phyloP scores from a whole-genome alignment of 2,329 filamentous ascomycete species.

The Aureobasidium subglaciale region DNA sequence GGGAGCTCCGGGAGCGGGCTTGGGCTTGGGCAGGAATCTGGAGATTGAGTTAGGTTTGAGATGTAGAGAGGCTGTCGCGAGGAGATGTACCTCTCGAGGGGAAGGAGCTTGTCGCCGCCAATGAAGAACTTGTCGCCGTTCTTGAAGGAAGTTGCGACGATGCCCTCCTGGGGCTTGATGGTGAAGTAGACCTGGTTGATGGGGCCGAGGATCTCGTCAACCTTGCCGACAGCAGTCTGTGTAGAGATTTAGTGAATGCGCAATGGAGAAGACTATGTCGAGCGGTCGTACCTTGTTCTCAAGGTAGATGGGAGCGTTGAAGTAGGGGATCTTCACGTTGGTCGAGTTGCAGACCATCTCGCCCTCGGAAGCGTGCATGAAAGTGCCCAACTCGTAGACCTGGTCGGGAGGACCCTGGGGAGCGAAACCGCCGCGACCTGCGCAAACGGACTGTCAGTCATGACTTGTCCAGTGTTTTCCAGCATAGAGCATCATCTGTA shows the following conservation, averaged over 20 bases:
- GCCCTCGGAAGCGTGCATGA: conserved; percentile 91
- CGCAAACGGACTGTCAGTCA: neutral
- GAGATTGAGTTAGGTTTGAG: conserved; percentile 20
- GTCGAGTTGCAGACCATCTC: conserved; percentile 96
- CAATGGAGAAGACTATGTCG: no score
- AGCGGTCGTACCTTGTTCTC: no score
- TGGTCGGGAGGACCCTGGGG: conserved; percentile 13
- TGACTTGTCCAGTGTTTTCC: neutral
- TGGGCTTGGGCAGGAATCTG: conserved; percentile 88
- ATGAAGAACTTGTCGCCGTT: conserved; percentile 96
- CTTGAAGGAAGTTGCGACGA: conserved; percentile 92
- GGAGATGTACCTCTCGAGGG: conserved; percentile 64
- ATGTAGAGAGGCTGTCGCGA: neutral
- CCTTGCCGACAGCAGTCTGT: conserved; percentile 67
- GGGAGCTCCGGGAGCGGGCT: conserved; percentile 56
- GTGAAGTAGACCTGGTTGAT: conserved; percentile 99
- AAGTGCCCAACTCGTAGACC: conserved; percentile 72
- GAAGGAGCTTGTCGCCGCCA: conserved; percentile 85
- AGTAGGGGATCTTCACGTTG: conserved; percentile 95
- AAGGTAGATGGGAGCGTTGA: conserved; percentile 97
- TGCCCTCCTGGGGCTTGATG: conserved; percentile 93
- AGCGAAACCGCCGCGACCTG: conserved; percentile 16
- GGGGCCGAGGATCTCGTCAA: conserved; percentile 95
- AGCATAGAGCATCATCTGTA: neutral
- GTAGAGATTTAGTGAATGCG: no score